A percentile compares a stretch with the other conserved stretches of the same genome.
Conservation (phyloP, 176 grass and related monocot genomes). For the Guadua angustifolia region DNA sequence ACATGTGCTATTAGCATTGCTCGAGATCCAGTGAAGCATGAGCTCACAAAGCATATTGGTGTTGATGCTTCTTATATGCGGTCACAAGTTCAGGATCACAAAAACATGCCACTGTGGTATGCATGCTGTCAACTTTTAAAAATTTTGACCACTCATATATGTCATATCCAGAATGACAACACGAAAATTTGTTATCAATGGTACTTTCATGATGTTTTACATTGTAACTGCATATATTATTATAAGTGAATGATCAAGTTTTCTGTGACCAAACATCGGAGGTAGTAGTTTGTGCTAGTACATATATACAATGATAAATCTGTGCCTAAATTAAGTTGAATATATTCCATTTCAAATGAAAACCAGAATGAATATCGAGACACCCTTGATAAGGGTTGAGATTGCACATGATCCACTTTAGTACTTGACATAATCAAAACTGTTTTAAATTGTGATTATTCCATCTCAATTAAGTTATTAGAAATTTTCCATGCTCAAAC, state of each 20-base stretch:
- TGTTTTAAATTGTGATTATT: neutral
- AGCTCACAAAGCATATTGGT: too few relatives aligned
- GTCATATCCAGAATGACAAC: slow-evolving; percentile 14
- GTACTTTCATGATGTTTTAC: neutral
- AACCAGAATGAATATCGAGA: slow-evolving; percentile 2
- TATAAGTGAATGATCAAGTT: too few relatives aligned
- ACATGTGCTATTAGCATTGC: too few relatives aligned
- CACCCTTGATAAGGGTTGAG: neutral
- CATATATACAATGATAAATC: neutral
- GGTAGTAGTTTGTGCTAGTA: neutral
- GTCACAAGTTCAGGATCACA: too few relatives aligned
- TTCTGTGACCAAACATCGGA: neutral
- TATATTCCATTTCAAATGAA: neutral
- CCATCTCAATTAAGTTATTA: slow-evolving; percentile 8
- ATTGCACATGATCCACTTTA: neutral
- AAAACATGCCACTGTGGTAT: neutral
- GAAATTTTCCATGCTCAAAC: slow-evolving; percentile 17
- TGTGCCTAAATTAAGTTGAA: neutral
- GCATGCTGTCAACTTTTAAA: neutral
- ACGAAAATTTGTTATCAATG: neutral
- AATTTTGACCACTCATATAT: neutral
- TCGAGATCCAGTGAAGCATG: too few relatives aligned
- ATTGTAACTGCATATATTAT: too few relatives aligned
- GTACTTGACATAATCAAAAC: neutral
- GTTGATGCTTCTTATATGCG: too few relatives aligned